Percentiles rank a stretch among this genome's conserved stretches.
Evolutionary conservation across 2,329 filamentous ascomycete genomes (phyloP).

Genomic region (Hypoxylon rubiginosum): DNA sequence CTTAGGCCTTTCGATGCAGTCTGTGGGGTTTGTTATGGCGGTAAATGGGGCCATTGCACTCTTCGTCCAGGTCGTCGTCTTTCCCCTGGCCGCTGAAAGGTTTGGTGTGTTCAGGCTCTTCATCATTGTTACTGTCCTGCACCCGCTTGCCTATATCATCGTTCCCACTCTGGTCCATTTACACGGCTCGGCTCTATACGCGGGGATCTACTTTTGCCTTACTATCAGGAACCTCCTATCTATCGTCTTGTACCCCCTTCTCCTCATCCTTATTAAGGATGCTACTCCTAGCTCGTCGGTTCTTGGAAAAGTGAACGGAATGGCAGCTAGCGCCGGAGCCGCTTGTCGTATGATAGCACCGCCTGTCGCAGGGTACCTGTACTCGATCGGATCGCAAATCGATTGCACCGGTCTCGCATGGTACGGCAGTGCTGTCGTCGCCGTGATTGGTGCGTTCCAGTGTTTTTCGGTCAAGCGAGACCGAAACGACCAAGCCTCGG

Average conservation of each 20-base stretch:
- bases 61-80: conserved; percentile 71
- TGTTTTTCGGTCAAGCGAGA: conserved; percentile 66
- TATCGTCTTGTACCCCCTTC: conserved; percentile 74
- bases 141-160: conserved; percentile 72
- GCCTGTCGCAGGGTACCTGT: conserved; percentile 73
- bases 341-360: conserved; percentile 77
- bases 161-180: conserved; percentile 71
- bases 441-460: conserved; percentile 69
- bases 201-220: conserved; percentile 71
- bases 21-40: conserved; percentile 73
- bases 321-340: conserved; percentile 75
- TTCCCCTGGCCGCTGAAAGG: conserved; percentile 70
- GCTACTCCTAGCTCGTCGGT: conserved; percentile 69
- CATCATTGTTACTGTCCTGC: conserved; percentile 69
- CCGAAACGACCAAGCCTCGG: conserved; percentile 30
- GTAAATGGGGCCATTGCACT: conserved; percentile 71
- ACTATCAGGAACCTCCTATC: conserved; percentile 71
- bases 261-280: conserved; percentile 77
- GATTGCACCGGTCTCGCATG: conserved; percentile 73
- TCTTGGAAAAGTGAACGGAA: conserved; percentile 74
- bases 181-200: conserved; percentile 64
- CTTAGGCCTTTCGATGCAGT: conserved; percentile 71
- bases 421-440: conserved; percentile 72
- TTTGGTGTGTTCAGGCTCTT: conserved; percentile 73
- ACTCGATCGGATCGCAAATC: conserved; percentile 69